These are phyloP conservation scores for Diophrys sp. DNA, from an alignment of 73 alveolate genomes.

Conservation along the genomic window DNA sequence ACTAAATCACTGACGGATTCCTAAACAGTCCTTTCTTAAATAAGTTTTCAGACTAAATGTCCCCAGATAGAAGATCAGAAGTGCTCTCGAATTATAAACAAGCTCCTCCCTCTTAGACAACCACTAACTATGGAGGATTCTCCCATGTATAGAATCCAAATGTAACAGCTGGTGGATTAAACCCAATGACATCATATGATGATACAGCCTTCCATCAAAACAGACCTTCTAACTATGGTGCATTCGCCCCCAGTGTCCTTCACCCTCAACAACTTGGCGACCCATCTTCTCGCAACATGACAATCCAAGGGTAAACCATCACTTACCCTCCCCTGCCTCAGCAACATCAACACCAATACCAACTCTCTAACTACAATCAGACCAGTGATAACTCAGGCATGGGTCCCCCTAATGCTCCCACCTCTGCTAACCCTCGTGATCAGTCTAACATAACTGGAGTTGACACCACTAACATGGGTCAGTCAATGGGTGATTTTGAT, in stretches of 20 bases:
- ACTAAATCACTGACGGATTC: neutral
- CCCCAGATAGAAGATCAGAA: neutral
- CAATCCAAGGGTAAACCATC: no score
- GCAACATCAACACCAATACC: no score
- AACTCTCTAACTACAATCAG: no score
- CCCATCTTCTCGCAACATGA: no score
- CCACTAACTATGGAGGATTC: neutral
- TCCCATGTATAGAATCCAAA: neutral
- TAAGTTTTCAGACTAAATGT: neutral
- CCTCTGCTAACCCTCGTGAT: no score
- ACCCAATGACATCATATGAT: neutral
- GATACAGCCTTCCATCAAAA: neutral
- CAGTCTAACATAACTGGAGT: neutral
- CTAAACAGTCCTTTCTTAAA: neutral
- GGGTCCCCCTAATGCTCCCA: no score
- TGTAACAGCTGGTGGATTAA: neutral
- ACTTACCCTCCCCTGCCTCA: no score
- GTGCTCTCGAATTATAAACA: neutral
- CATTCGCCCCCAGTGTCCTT: neutral
- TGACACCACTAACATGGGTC: neutral
- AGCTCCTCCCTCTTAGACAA: neutral
- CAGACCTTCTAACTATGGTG: conserved; percentile 1
- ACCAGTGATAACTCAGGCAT: no score
- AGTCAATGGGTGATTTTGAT: neutral
- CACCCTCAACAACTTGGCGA: neutral